These are phyloP conservation scores for Capsicum rhomboideum DNA, from an alignment of 257 asterid species.

Conservation along the genomic window DNA sequence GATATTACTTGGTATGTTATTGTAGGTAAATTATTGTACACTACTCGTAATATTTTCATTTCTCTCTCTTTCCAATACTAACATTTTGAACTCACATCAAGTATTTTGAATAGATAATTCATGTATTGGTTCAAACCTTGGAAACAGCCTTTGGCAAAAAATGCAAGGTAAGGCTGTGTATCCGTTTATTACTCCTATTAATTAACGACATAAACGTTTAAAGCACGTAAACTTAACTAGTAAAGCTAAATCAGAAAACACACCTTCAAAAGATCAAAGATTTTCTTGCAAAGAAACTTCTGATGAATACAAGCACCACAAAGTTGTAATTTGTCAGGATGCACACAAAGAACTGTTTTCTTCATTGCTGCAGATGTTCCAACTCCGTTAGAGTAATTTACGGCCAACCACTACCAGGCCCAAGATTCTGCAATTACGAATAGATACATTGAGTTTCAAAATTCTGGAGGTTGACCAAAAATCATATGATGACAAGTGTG, in stretches of 20 bases:
- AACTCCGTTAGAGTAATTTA: constrained; percentile 83
- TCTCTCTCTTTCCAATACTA: no score
- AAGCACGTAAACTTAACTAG: no score
- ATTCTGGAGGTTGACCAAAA: background rate
- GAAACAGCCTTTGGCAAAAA: no score
- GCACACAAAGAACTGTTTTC: constrained; percentile 81
- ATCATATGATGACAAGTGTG: background rate
- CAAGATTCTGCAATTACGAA: constrained; percentile 61
- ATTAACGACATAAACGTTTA: no score
- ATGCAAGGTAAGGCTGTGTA: no score
- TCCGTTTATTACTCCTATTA: no score
- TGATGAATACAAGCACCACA: constrained; percentile 91
- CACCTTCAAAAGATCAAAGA: constrained; percentile 94
- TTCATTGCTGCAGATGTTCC: constrained; percentile 83
- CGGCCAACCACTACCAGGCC: constrained; percentile 89
- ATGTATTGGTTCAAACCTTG: no score
- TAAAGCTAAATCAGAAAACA: constrained; percentile 9
- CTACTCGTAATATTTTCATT: no score
- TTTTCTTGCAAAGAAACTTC: constrained; percentile 86
- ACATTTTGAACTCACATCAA: no score
- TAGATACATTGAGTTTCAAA: background rate
- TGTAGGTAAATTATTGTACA: no score
- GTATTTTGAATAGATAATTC: no score
- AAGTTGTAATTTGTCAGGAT: constrained; percentile 95
- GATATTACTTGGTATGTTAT: no score